Evolutionary conservation across 345 rosid genomes (phyloP).

Genomic region (Kandelia obovata): DNA sequence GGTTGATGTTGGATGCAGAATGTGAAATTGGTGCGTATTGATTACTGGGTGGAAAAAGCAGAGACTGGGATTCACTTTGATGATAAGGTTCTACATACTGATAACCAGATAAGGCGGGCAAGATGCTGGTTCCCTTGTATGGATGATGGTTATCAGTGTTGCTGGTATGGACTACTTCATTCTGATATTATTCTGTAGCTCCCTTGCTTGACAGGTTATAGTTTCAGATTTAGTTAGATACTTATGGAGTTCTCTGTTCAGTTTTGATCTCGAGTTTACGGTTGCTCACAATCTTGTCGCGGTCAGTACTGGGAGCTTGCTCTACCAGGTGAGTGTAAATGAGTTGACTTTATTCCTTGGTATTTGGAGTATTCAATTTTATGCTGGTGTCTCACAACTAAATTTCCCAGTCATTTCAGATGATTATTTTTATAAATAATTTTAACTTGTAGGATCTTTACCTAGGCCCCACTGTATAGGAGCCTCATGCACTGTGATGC

Average conservation of each 20-base stretch:
- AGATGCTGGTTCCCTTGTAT: constrained; percentile 97
- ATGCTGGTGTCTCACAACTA: not conserved
- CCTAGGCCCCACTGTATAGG: no score
- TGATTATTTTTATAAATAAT: not conserved
- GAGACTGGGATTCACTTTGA: constrained; percentile 91
- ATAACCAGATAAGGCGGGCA: constrained; percentile 90
- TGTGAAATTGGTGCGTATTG: constrained; percentile 78
- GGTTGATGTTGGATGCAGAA: constrained; percentile 79
- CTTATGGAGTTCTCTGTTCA: constrained; percentile 32
- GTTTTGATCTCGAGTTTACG: constrained; percentile 91
- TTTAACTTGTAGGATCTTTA: no score
- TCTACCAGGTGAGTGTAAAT: constrained; percentile 65
- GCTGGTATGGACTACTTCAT: constrained; percentile 53
- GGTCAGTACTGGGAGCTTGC: constrained; percentile 81
- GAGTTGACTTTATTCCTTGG: constrained; percentile 15
- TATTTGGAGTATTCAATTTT: not conserved
- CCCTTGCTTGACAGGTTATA: constrained; percentile 2
- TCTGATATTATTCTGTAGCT: constrained; percentile 7
- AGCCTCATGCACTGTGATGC: no score
- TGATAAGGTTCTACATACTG: constrained; percentile 68
- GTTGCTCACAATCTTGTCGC: constrained; percentile 88
- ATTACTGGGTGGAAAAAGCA: constrained; percentile 84
- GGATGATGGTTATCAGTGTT: constrained; percentile 74
- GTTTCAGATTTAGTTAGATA: not conserved
- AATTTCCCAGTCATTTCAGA: not conserved